Percentiles rank a stretch among this genome's conserved stretches.
Conservation (phyloP, 192 early-diverging fungal genomes). For the Coemansia sp. region DNA sequence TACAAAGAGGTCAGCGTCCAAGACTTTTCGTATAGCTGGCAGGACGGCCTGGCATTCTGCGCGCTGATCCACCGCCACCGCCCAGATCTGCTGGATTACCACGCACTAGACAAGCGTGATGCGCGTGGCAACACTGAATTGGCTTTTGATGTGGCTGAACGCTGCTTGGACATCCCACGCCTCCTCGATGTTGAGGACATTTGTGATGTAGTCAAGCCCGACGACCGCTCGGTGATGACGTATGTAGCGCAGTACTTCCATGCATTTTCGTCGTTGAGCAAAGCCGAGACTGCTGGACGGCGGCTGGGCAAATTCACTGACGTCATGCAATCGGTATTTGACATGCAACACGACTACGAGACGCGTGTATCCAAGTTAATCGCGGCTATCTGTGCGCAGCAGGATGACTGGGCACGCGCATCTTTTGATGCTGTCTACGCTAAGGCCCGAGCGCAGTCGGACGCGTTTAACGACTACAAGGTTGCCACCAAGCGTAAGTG, state of each 20-base stretch:
- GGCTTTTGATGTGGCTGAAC: slow-evolving; percentile 93
- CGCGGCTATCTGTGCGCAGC: slow-evolving; percentile 62
- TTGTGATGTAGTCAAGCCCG: slow-evolving; percentile 89
- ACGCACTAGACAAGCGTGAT: slow-evolving; percentile 79
- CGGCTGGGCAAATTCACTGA: slow-evolving; percentile 91
- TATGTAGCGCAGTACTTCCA: slow-evolving; percentile 99
- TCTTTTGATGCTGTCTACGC: slow-evolving; percentile 67
- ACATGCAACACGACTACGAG: slow-evolving; percentile 95
- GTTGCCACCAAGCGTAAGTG: slow-evolving; percentile 74
- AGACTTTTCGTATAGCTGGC: slow-evolving; percentile 93
- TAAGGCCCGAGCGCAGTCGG: slow-evolving; percentile 70
- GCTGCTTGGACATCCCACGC: slow-evolving; percentile 86
- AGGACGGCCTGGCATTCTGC: slow-evolving; percentile 93
- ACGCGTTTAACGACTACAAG: slow-evolving; percentile 85
- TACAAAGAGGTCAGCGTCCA: slow-evolving; percentile 79
- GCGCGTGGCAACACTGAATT: slow-evolving; percentile 84
- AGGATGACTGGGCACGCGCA: slow-evolving; percentile 65
- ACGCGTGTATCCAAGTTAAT: slow-evolving; percentile 75
- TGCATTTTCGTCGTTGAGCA: slow-evolving; percentile 85
- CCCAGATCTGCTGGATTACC: slow-evolving; percentile 91
- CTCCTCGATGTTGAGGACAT: slow-evolving; percentile 96
- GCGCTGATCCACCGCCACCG: slow-evolving; percentile 96
- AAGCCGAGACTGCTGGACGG: slow-evolving; percentile 82
- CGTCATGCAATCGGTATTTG: slow-evolving; percentile 83
- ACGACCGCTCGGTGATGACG: slow-evolving; percentile 96